Evolutionary conservation across 1,284 basidiomycete genomes (phyloP).

Genomic region (Austroboletus rostrupii): DNA sequence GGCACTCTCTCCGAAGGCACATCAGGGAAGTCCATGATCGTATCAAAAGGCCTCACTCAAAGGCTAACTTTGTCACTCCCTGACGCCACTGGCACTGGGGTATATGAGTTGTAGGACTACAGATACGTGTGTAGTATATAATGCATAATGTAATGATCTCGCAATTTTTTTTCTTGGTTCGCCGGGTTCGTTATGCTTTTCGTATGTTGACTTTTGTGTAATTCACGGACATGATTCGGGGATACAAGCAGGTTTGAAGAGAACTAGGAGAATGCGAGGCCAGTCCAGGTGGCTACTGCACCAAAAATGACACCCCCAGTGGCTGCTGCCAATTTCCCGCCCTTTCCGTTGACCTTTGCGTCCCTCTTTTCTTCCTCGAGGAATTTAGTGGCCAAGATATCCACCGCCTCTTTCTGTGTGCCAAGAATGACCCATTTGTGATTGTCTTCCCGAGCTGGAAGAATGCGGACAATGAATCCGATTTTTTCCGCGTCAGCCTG

Average conservation of each 20-base stretch:
- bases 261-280: slow-evolving; percentile 32
- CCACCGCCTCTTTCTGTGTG: slow-evolving; percentile 38
- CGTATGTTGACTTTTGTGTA: not conserved
- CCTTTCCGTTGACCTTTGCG: slow-evolving; percentile 14
- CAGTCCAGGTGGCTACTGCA: slow-evolving; percentile 35
- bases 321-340: slow-evolving; percentile 27
- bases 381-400: slow-evolving; percentile 29
- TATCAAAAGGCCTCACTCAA: slow-evolving; percentile 15
- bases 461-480: slow-evolving; percentile 40
- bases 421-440: slow-evolving; percentile 48
- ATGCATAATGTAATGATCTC: not conserved
- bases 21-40: slow-evolving; percentile 16
- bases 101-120: slow-evolving; percentile 3
- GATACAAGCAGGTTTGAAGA: not conserved
- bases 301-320: slow-evolving; percentile 36
- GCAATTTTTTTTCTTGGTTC: not conserved
- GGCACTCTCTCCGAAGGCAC: slow-evolving; percentile 17
- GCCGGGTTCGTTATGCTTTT: not conserved
- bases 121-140: not conserved
- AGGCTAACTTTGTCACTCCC: not conserved
- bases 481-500: slow-evolving; percentile 38
- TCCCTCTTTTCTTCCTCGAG: slow-evolving; percentile 33
- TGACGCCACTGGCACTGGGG: not conserved
- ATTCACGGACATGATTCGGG: not conserved
- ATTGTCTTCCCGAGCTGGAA: slow-evolving; percentile 29